A percentile compares a stretch with the other conserved stretches of the same genome.
Conservation (phyloP, 805 yeast species). For the Metschnikowia cubensis region DNA sequence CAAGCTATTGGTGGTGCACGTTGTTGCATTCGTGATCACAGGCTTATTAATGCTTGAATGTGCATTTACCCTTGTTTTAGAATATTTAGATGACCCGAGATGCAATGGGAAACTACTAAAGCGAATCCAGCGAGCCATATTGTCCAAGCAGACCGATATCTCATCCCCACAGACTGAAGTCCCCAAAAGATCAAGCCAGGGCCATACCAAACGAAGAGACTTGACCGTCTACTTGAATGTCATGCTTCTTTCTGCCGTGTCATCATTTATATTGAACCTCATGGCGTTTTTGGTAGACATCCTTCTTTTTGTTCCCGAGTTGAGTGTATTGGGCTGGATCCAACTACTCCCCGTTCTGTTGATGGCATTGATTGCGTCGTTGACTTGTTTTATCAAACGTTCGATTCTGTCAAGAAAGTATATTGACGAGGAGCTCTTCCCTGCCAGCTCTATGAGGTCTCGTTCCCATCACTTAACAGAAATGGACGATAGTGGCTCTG, state of each 20-base stretch:
- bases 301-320: conserved; percentile 66
- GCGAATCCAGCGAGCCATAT: background rate
- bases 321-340: conserved; percentile 85
- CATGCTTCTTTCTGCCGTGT: conserved; percentile 55
- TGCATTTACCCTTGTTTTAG: conserved; percentile 1
- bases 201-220: conserved; percentile 3
- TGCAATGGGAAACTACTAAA: background rate
- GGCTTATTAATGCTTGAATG: conserved; percentile 13
- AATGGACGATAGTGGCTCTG: conserved; percentile 33
- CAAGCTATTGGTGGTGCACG: conserved; percentile 40
- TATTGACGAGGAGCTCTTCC: conserved; percentile 25
- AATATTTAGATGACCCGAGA: background rate
- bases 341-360: conserved; percentile 65
- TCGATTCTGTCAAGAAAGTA: conserved; percentile 50
- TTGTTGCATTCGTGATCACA: conserved; percentile 34
- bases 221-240: conserved; percentile 40
- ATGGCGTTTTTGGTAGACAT: conserved; percentile 81
- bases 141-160: background rate
- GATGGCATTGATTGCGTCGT: conserved; percentile 58
- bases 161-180: background rate
- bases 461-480: conserved; percentile 3
- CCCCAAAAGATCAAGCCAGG: background rate
- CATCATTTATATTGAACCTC: conserved; percentile 65
- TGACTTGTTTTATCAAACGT: conserved; percentile 70
- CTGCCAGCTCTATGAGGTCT: conserved; percentile 9